phyloP scores from a whole-genome alignment of 371 early-diverging fungal genomes.

The Smittium culicis region DNA sequence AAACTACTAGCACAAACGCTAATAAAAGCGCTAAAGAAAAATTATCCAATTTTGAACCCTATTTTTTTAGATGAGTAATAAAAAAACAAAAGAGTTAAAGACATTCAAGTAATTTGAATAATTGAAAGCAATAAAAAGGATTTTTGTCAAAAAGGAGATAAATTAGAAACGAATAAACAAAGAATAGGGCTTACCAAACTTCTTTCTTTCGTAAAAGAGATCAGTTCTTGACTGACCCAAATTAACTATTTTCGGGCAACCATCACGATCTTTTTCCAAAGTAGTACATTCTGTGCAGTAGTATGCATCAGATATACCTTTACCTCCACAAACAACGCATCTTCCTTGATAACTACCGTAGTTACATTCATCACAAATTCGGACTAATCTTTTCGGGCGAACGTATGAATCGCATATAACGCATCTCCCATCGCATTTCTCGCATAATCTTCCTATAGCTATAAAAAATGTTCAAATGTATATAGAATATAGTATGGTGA shows the following conservation, averaged over 20 bases:
- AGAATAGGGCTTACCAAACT: conserved; percentile 46
- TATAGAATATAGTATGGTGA: not conserved
- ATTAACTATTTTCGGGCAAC: conserved; percentile 92
- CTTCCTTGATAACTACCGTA: conserved; percentile 81
- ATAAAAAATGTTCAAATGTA: not conserved
- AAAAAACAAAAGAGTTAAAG: too few relatives aligned
- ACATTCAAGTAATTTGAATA: too few relatives aligned
- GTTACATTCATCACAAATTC: conserved; percentile 94
- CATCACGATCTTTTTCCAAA: conserved; percentile 91
- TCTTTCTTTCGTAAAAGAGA: conserved; percentile 87
- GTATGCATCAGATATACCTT: conserved; percentile 89
- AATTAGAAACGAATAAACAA: too few relatives aligned
- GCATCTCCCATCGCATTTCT: conserved; percentile 88
- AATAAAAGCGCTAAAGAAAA: too few relatives aligned
- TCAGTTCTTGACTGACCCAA: conserved; percentile 71
- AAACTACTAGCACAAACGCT: too few relatives aligned
- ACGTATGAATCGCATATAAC: conserved; percentile 93
- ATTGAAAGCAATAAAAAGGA: too few relatives aligned
- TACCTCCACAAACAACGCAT: conserved; percentile 84
- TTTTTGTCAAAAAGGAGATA: too few relatives aligned
- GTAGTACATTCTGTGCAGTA: conserved; percentile 86
- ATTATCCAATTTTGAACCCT: too few relatives aligned
- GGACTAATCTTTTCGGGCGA: conserved; percentile 71
- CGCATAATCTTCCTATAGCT: conserved; percentile 90
- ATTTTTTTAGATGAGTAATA: too few relatives aligned